Evolutionary conservation across 2,329 filamentous ascomycete genomes (phyloP).

Genomic region (Nannizzia gypsea): DNA sequence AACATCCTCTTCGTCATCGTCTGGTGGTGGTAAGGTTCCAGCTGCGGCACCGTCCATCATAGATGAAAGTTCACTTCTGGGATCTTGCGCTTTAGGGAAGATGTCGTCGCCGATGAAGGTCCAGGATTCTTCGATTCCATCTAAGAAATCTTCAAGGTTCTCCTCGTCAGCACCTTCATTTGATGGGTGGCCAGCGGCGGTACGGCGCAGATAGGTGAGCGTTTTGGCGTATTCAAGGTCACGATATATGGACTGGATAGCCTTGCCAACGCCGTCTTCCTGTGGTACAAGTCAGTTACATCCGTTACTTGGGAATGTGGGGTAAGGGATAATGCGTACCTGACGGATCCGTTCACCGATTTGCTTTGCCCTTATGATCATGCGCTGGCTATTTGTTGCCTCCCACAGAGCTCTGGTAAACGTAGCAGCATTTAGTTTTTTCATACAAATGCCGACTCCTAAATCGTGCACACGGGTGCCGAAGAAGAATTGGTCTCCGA

Average conservation of each 20-base stretch:
- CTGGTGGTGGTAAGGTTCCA: conserved; percentile 5
- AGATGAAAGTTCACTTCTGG: conserved; percentile 8
- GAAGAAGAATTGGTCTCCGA: conserved; percentile 97
- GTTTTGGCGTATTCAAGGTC: conserved; percentile 87
- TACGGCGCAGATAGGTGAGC: conserved; percentile 54
- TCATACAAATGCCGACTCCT: conserved; percentile 79
- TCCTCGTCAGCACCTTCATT: conserved; percentile 25
- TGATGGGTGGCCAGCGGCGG: conserved; percentile 25
- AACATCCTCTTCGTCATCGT: conserved; percentile 10
- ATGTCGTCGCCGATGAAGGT: conserved; percentile 61
- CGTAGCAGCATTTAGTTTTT: conserved; percentile 74
- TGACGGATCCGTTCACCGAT: conserved; percentile 79
- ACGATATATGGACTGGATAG: conserved; percentile 85
- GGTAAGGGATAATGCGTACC: conserved; percentile 40
- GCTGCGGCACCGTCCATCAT: conserved; percentile 7
- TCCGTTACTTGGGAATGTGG: background rate
- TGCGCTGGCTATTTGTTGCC: conserved; percentile 75
- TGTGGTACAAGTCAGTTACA: conserved; percentile 32
- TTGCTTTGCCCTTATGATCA: conserved; percentile 74
- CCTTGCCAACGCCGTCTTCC: conserved; percentile 82
- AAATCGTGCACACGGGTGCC: conserved; percentile 81
- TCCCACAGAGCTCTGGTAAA: conserved; percentile 86
- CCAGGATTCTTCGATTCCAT: conserved; percentile 74
- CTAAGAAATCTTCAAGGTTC: conserved; percentile 40
- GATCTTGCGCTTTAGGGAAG: conserved; percentile 1